Conservation (phyloP, 345 rosid species). For the Arabis alpina region DNA sequence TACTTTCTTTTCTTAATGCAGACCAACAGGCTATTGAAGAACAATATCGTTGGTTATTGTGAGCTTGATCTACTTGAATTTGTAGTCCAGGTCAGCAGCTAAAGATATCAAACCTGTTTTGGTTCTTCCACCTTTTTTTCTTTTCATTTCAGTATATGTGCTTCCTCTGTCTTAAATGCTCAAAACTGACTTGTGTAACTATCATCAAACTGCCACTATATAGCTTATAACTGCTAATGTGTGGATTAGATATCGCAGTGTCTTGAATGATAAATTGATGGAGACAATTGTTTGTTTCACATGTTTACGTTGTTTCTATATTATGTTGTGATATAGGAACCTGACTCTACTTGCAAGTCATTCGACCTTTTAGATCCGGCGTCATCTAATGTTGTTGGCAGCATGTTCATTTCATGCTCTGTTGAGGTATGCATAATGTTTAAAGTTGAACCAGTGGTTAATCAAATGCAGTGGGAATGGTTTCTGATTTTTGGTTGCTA, state of each 20-base stretch:
- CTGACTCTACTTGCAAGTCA: constrained; percentile 50
- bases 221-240: constrained; percentile 16
- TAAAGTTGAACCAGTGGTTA: not conserved
- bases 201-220: not conserved
- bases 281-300: not conserved
- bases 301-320: constrained; percentile 9
- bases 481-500: constrained; percentile 38
- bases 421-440: constrained; percentile 66
- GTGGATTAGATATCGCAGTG: not conserved
- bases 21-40: constrained; percentile 84
- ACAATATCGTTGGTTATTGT: constrained; percentile 76
- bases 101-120: constrained; percentile 17
- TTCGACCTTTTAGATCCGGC: constrained; percentile 79
- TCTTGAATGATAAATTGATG: not conserved
- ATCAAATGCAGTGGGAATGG: constrained; percentile 5
- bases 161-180: too few relatives aligned
- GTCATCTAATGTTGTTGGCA: constrained; percentile 68
- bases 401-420: constrained; percentile 69
- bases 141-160: not conserved
- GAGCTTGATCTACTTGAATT: constrained; percentile 83
- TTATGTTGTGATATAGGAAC: constrained; percentile 54
- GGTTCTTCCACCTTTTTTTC: constrained; percentile 22
- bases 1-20: constrained; percentile 48
- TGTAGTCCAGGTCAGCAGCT: constrained; percentile 58
- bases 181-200: too few relatives aligned